A percentile compares a stretch with the other conserved stretches of the same genome.
Conservation (phyloP, 2,329 filamentous ascomycete genomes). For the Botrytis medusae region DNA sequence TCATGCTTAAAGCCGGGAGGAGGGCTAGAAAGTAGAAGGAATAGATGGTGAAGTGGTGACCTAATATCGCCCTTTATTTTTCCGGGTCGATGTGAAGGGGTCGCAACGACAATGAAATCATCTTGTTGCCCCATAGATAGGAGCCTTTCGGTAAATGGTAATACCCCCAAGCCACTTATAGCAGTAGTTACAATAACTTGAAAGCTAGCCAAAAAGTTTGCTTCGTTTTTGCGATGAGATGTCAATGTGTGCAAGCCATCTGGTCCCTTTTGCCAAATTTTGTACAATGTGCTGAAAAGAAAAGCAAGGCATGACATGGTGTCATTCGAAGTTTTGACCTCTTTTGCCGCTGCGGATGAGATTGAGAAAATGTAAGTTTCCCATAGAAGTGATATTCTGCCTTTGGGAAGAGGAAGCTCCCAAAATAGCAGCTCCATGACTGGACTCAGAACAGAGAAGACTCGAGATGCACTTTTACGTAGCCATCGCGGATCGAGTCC, state of each 20-base stretch:
- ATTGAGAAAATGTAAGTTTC: slow-evolving; percentile 60
- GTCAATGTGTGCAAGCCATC: slow-evolving; percentile 30
- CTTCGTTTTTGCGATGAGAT: slow-evolving; percentile 23
- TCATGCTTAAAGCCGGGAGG: slow-evolving; percentile 34
- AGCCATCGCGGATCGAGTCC: slow-evolving; percentile 85
- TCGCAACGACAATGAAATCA: slow-evolving; percentile 61
- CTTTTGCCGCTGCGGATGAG: slow-evolving; percentile 71
- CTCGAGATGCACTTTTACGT: slow-evolving; percentile 63
- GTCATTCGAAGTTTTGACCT: slow-evolving; percentile 85
- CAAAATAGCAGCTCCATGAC: slow-evolving; percentile 62
- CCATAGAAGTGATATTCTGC: slow-evolving; percentile 57
- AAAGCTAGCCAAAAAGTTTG: slow-evolving; percentile 56
- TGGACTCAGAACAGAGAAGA: slow-evolving; percentile 63
- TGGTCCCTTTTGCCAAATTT: slow-evolving; percentile 63
- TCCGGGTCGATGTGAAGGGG: slow-evolving; percentile 58
- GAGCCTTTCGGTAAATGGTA: slow-evolving; percentile 64
- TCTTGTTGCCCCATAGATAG: slow-evolving; percentile 53
- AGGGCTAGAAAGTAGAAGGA: slow-evolving; percentile 52
- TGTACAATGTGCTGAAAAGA: slow-evolving; percentile 66
- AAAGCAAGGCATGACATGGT: slow-evolving; percentile 76
- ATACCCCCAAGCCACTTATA: slow-evolving; percentile 52
- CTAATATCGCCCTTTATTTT: slow-evolving; percentile 53
- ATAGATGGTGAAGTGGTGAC: slow-evolving; percentile 65
- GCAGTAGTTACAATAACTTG: slow-evolving; percentile 52
- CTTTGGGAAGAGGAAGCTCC: slow-evolving; percentile 62